Base-by-base conservation (phyloP, 148 eudicot genomes). In the Chenopodium formosanum region DNA sequence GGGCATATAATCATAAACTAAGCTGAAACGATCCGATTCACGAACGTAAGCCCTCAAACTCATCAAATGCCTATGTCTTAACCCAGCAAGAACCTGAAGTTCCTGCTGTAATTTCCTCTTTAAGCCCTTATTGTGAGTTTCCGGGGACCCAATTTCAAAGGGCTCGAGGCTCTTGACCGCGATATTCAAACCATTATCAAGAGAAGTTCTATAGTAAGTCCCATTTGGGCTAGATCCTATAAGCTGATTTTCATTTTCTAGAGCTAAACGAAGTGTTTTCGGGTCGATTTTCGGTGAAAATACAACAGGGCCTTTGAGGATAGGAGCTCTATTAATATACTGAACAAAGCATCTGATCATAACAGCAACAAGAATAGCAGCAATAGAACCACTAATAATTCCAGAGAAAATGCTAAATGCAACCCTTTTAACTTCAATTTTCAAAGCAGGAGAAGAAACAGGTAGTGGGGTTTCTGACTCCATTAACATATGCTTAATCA, bases 21-120 rank as follows among this genome's bases (percentile, higher is more conserved):
- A 80, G 67, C 82, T 87, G 79, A 89, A 86, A 79, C 88, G 80
- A 80, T 84, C 81, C 2, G 89, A 80, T 62, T 90, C 92, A 8
- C 92, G 88, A 70, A 93, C 85, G 70, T 92, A 95, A 69, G 97
- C 96, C 85, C 92, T 86, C 63, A 95, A 87, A 74, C 92, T 92
- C 96, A 95, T 92, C 89, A 95, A 85, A 84, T 93, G 86, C 87
- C 93, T 80, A 52, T 95, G 96, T 75, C 92, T 92, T 12, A 95
- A 82, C 44, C 88, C 74, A 31, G 94, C 93, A 78, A 93, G 90
- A 67, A 85, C 67, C 46, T 93, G 87, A 76, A 95, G 93, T 74
- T 92, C 91, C 66, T 84, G 87, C 81, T 92, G 91, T 75, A 95
- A 79, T 29, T 65, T 87, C 83, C 92, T 91, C 89, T 90, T 95